These are phyloP conservation scores for Oxytropis ochrocephala DNA, from an alignment of 306 rosid genomes.

Conservation along the genomic window DNA sequence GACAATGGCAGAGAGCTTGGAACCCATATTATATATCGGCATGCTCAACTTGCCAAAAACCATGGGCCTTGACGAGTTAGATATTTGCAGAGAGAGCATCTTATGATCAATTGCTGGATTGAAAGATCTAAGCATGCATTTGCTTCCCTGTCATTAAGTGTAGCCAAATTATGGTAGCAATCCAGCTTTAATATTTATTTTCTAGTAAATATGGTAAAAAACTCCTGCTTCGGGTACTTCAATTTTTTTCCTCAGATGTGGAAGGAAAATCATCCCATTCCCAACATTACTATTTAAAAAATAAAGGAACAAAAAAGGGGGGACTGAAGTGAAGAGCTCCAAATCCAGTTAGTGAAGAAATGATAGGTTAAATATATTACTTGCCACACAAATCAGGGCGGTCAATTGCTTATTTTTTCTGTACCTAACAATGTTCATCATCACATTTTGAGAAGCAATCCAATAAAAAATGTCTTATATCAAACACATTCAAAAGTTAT, in stretches of 20 bases:
- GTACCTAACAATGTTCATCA: not conserved
- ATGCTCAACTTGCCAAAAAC: constrained; percentile 46
- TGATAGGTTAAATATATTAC: not conserved
- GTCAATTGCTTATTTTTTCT: not conserved
- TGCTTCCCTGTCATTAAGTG: constrained; percentile 75
- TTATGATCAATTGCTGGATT: constrained; percentile 55
- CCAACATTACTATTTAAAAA: not conserved
- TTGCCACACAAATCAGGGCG: constrained; percentile 14
- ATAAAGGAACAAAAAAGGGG: not conserved
- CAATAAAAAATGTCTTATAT: not conserved
- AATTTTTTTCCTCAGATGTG: not conserved
- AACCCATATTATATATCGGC: constrained; percentile 32
- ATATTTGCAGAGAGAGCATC: constrained; percentile 45
- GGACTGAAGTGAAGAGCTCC: not conserved
- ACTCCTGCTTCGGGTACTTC: not conserved
- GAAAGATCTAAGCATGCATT: constrained; percentile 66
- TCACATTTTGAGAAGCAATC: constrained; percentile 3
- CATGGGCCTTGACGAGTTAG: constrained; percentile 50
- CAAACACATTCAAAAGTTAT: not conserved
- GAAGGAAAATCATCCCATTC: constrained; percentile 1
- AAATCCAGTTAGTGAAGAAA: not conserved
- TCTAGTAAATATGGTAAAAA: not conserved
- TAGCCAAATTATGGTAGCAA: constrained; percentile 45
- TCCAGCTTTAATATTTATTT: constrained; percentile 31
- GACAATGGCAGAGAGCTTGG: constrained; percentile 32